Percentiles rank a stretch among this genome's conserved stretches.
These are phyloP conservation scores for Syzygium malaccense DNA, from an alignment of 441 rosid genomes.

Conservation along the genomic window DNA sequence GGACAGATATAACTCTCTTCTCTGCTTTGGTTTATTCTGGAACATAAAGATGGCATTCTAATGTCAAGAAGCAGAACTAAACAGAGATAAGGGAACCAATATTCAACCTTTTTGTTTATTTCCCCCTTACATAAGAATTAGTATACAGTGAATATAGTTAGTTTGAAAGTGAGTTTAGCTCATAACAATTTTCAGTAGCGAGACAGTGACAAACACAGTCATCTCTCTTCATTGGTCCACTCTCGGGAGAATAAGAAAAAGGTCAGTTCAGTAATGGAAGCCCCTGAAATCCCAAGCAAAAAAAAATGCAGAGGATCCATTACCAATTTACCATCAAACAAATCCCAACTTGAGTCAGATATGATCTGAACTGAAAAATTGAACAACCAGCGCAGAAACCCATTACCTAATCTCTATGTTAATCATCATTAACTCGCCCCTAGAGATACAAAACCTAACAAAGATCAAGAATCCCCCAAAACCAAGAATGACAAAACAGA, in stretches of 20 bases:
- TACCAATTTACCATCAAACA: neutral
- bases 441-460: neutral
- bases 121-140: neutral
- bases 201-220: neutral
- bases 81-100: neutral
- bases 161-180: neutral
- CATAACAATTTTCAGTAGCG: neutral
- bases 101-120: neutral
- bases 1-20: neutral
- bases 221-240: neutral
- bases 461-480: neutral
- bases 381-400: neutral
- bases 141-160: neutral
- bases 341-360: neutral
- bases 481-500: neutral
- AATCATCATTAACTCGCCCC: neutral
- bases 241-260: neutral
- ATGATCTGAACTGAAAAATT: neutral
- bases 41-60: neutral
- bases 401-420: neutral
- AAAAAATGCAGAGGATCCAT: neutral
- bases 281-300: neutral
- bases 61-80: neutral
- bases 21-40: neutral
- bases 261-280: neutral